Conservation (phyloP, 1,284 basidiomycete species). For the Ceratobasidium sp. region DNA sequence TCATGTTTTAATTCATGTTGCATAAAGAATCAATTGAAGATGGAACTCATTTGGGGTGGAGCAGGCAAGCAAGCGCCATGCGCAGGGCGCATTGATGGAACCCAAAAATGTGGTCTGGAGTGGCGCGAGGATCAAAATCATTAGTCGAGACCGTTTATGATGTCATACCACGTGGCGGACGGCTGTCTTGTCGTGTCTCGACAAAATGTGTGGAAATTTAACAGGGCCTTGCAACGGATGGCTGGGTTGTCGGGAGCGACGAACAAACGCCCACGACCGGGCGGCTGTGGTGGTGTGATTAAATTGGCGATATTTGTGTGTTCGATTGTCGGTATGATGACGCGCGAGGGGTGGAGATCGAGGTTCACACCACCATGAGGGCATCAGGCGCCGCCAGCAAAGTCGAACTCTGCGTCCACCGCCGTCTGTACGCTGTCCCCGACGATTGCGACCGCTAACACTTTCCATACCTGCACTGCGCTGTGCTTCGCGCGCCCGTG, state of each 20-base stretch:
- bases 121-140: neutral
- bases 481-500: neutral
- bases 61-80: neutral
- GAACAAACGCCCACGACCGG: neutral
- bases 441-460: neutral
- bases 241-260: constrained; percentile 8
- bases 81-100: neutral
- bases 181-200: neutral
- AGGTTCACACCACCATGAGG: constrained; percentile 44
- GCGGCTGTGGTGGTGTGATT: constrained; percentile 22
- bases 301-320: constrained; percentile 3
- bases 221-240: neutral
- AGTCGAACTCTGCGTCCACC: constrained; percentile 31
- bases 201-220: neutral
- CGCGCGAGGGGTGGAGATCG: constrained; percentile 37
- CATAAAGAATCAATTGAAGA: constrained; percentile 24
- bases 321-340: constrained; percentile 41
- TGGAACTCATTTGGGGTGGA: constrained; percentile 10
- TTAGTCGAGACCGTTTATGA: constrained; percentile 15
- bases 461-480: neutral
- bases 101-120: neutral
- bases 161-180: constrained; percentile 36
- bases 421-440: neutral
- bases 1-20: constrained; percentile 23
- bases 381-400: constrained; percentile 34